Base-by-base conservation (phyloP, 495 filamentous ascomycete genomes). In the Peziza echinospora region DNA sequence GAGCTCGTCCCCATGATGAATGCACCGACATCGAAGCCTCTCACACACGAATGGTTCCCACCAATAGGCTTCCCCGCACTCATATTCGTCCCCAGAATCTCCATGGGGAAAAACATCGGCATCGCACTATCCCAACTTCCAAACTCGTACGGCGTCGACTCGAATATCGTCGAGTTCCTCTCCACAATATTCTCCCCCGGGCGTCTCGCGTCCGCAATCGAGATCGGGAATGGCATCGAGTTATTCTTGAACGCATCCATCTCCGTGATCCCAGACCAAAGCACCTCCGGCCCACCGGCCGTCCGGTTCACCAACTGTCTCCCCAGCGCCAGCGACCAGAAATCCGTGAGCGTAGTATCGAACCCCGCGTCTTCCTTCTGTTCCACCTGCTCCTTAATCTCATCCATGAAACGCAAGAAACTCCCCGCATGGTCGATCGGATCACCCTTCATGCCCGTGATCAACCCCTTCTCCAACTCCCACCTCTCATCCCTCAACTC, bases 11-110 rank as follows among this genome's bases (percentile, higher is more conserved):
- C 70, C 11, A 66, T 60, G 42, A 71, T 56, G 55, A 64, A 72
- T 22, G 65, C 70, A 1, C 67, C 64, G 30, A 70, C 69, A 51
- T 72, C 70, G 53, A 64, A 72, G 39, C 64, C 61, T 21, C 44
- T 55, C 5, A 61, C 56, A 50, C 70, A 73, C 2, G 48, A 56
- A 23, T 49, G 44, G 5, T 51, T 51, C 4, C 52, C 53, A 13
- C 57, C 56, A 13, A 50, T 26, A 0, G 43, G 43, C 21, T 44
- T 41, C 16, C 67, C 65, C 21, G 57, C 51, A 19, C 46, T 49
- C 26, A 70, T 58, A 1, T 45, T 19, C 9, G 68, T 62, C 9
- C 67, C 70, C 7, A 73, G 60, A 51, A 65, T 68, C 26, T 62
- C 47, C 0, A 63, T 63, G 19, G 59, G 62, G 8, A 55, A 63